Conservation (phyloP, 1,139 yeast genomes). For the Blastobotrys ciferrii region DNA sequence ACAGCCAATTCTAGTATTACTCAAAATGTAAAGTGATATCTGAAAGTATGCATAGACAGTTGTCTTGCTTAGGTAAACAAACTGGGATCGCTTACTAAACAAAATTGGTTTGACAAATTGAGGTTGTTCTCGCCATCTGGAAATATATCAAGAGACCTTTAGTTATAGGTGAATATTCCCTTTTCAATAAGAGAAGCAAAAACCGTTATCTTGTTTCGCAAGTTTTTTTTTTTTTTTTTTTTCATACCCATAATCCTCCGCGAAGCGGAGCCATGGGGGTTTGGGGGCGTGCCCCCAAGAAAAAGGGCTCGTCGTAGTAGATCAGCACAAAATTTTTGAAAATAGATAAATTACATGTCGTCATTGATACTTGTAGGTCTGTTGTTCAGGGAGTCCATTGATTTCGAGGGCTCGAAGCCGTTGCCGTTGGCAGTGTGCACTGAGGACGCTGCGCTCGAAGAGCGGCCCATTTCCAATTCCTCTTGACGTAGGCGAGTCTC, state of each 20-base stretch:
- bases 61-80: too few species aligned
- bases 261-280: neutral
- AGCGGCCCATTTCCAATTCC: constrained; percentile 7
- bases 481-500: constrained; percentile 58
- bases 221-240: neutral
- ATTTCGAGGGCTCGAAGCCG: neutral
- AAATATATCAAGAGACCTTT: too few species aligned
- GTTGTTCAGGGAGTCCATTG: neutral
- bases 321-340: neutral
- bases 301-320: neutral
- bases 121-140: too few species aligned
- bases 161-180: too few species aligned
- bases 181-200: too few species aligned
- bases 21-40: too few species aligned
- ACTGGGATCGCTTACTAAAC: too few species aligned
- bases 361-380: neutral
- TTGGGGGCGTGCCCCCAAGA: too few species aligned
- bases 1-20: too few species aligned
- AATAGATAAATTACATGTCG: neutral
- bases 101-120: too few species aligned
- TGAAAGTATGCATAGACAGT: too few species aligned
- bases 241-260: neutral
- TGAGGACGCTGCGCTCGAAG: neutral
- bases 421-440: constrained; percentile 5
- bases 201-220: neutral